Evolutionary conservation across 768 basidiomycete species (phyloP).

Genomic region (Mycena haematopus): DNA sequence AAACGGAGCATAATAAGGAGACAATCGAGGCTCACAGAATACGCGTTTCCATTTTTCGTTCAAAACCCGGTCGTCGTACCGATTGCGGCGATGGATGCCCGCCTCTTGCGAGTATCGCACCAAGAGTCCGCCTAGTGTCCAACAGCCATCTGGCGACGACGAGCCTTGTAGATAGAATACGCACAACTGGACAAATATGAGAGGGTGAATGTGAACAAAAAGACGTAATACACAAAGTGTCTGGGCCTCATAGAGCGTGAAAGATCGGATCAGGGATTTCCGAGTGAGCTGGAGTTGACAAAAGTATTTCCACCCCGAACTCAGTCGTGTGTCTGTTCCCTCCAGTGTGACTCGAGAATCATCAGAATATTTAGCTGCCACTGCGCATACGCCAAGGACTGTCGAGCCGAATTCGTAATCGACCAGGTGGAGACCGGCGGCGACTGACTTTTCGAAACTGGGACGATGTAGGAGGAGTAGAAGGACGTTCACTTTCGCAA

Average conservation of each 20-base stretch:
- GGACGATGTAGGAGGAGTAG: conserved; percentile 59
- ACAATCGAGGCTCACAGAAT: conserved; percentile 45
- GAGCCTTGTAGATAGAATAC: conserved; percentile 50
- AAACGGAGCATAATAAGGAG: background rate
- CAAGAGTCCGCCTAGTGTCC: conserved; percentile 61
- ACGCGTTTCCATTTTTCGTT: conserved; percentile 64
- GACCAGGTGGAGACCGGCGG: conserved; percentile 44
- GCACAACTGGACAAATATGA: conserved; percentile 41
- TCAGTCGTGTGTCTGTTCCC: conserved; percentile 39
- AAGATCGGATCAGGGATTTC: conserved; percentile 52
- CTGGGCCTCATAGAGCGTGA: conserved; percentile 65
- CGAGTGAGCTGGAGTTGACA: conserved; percentile 57
- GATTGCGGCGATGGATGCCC: conserved; percentile 55
- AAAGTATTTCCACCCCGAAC: conserved; percentile 52
- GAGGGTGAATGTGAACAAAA: background rate
- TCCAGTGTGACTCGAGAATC: conserved; percentile 43
- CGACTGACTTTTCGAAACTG: conserved; percentile 52
- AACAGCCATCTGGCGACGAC: conserved; percentile 53
- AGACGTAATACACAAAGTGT: conserved; percentile 45
- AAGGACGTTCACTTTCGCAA: conserved; percentile 45
- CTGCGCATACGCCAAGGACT: conserved; percentile 60
- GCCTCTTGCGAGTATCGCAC: conserved; percentile 66
- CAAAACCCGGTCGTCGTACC: conserved; percentile 36
- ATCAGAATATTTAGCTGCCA: conserved; percentile 51
- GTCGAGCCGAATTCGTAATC: conserved; percentile 49